Conservation (phyloP, 1,139 yeast species). For the Hanseniaspora gamundiae region DNA sequence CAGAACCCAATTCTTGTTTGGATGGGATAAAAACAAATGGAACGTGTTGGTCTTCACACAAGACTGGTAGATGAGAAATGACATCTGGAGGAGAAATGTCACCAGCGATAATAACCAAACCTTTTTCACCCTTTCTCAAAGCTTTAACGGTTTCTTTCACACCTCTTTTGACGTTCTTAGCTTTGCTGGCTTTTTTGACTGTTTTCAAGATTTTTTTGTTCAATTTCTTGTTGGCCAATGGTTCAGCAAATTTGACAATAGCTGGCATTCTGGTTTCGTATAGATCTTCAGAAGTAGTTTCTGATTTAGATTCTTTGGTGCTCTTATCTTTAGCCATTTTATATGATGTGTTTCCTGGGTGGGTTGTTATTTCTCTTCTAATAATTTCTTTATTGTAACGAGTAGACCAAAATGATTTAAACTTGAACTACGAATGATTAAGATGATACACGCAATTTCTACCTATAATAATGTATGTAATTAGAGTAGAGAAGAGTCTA, state of each 20-base stretch:
- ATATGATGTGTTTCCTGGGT: not conserved
- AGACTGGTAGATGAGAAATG: slow-evolving; percentile 90
- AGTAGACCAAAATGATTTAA: too few species aligned
- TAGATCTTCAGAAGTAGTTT: slow-evolving; percentile 48
- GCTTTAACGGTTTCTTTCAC: slow-evolving; percentile 98
- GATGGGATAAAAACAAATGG: slow-evolving; percentile 92
- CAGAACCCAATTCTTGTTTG: slow-evolving; percentile 95
- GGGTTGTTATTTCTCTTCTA: not conserved
- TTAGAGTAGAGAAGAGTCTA: too few species aligned
- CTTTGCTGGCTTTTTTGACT: slow-evolving; percentile 93
- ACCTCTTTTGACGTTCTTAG: slow-evolving; percentile 97
- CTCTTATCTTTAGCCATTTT: slow-evolving; percentile 2
- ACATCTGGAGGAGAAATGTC: slow-evolving; percentile 97
- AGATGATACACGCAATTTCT: too few species aligned
- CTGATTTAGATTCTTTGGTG: slow-evolving; percentile 30
- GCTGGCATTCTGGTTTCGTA: slow-evolving; percentile 89
- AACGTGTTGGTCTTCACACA: slow-evolving; percentile 87
- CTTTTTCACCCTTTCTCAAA: slow-evolving; percentile 94
- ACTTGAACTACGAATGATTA: too few species aligned
- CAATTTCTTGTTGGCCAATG: slow-evolving; percentile 90
- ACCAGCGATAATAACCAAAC: slow-evolving; percentile 91
- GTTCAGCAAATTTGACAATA: slow-evolving; percentile 82
- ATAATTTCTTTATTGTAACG: not conserved
- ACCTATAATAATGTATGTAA: too few species aligned
- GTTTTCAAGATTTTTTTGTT: slow-evolving; percentile 93